Conservation (phyloP, 139 green algal genomes). For the Chlorokybus atmophyticus region DNA sequence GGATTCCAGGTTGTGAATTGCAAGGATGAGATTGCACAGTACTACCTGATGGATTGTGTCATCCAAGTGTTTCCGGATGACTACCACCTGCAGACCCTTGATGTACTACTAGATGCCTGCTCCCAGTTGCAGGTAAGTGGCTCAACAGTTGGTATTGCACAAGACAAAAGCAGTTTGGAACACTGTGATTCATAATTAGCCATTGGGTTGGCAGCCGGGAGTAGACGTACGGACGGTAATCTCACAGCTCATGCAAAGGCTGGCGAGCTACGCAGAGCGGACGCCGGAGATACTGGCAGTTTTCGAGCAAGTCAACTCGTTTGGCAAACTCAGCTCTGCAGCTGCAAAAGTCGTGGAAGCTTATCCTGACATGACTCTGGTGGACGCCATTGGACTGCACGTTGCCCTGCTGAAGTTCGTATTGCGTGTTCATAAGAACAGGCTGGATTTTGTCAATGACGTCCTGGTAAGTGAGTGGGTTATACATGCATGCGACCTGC, state of each 20-base stretch:
- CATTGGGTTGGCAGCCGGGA: conserved; percentile 26
- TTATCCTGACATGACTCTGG: conserved; percentile 47
- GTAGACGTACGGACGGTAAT: conserved; percentile 33
- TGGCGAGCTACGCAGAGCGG: conserved; percentile 8
- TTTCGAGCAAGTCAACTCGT: conserved; percentile 50
- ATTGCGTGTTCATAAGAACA: conserved; percentile 18
- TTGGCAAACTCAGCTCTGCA: conserved; percentile 50
- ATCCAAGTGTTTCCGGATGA: conserved; percentile 80
- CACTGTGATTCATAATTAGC: too few species aligned
- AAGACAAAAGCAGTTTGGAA: too few species aligned
- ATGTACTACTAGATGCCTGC: conserved; percentile 62
- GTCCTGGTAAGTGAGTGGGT: conserved; percentile 41
- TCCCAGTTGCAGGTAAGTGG: conserved; percentile 67
- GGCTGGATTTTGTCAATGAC: conserved; percentile 52
- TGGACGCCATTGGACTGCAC: conserved; percentile 57
- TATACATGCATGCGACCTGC: background rate
- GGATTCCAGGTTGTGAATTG: conserved; percentile 72
- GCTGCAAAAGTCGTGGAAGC: conserved; percentile 39
- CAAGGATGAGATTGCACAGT: conserved; percentile 92
- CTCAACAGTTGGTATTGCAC: too few species aligned
- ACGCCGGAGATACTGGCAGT: conserved; percentile 14
- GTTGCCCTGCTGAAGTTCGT: conserved; percentile 68
- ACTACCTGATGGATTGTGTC: conserved; percentile 94
- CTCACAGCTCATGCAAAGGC: conserved; percentile 11
- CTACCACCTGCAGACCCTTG: conserved; percentile 85